Percentiles rank a stretch among this genome's conserved stretches.
Conservation (phyloP, 176 grass and related monocot genomes). For the Elaeis guineensis region DNA sequence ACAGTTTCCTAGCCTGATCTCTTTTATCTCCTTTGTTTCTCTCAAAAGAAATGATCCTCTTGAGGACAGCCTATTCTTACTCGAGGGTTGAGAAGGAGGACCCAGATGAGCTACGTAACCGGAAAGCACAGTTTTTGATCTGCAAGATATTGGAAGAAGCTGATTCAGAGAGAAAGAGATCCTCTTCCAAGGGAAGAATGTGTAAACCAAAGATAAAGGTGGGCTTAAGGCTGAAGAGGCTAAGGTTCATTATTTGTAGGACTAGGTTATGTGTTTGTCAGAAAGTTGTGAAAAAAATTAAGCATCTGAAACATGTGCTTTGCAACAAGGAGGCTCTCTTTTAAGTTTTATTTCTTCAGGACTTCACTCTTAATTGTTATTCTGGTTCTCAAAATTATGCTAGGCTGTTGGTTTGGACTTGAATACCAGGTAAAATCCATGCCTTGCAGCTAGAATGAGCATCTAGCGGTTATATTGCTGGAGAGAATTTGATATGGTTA, state of each 20-base stretch:
- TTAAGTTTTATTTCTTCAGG: too few species aligned
- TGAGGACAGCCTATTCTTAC: constrained; percentile 27
- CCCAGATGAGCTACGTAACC: constrained; percentile 37
- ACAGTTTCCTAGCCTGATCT: too few species aligned
- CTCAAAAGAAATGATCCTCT: constrained; percentile 1
- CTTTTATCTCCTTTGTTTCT: too few species aligned
- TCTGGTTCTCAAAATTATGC: too few species aligned
- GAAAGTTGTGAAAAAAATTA: constrained; percentile 25
- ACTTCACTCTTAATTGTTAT: too few species aligned
- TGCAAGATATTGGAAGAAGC: constrained; percentile 48
- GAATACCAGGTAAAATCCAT: too few species aligned
- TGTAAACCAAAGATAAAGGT: constrained; percentile 22
- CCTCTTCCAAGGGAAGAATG: not conserved
- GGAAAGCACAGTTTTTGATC: constrained; percentile 63
- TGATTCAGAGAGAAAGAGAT: not conserved
- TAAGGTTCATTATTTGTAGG: constrained; percentile 24
- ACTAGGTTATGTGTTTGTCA: constrained; percentile 31
- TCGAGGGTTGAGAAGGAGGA: constrained; percentile 57
- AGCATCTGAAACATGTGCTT: not conserved
- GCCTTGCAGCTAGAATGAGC: too few species aligned
- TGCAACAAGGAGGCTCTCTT: too few species aligned
- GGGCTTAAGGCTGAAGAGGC: constrained; percentile 38
- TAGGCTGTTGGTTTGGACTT: too few species aligned
- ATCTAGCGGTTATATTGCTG: too few species aligned
- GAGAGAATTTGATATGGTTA: too few species aligned